Conservation (phyloP, 1,284 basidiomycete species). For the Melampsora larici-populina region DNA sequence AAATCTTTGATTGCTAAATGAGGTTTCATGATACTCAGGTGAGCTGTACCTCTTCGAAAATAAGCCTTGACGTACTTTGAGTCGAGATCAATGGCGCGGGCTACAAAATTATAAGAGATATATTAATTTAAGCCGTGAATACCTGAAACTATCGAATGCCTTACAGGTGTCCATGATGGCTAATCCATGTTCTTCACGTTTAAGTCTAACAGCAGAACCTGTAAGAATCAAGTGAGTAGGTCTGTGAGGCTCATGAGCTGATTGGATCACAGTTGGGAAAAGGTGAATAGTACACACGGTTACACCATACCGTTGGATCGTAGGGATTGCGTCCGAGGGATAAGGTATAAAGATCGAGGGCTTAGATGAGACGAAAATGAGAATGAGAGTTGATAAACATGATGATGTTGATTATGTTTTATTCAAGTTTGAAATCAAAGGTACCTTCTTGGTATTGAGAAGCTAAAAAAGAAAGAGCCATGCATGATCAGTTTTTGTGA, state of each 20-base stretch:
- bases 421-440: neutral
- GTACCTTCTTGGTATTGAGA: conserved; percentile 14
- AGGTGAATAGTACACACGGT: conserved; percentile 44
- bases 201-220: conserved; percentile 58
- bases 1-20: conserved; percentile 80
- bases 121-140: no score
- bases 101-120: neutral
- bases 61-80: conserved; percentile 87
- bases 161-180: conserved; percentile 66
- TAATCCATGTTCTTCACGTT: conserved; percentile 58
- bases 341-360: conserved; percentile 51
- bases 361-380: conserved; percentile 46
- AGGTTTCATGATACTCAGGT: conserved; percentile 82
- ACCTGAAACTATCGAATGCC: conserved; percentile 51
- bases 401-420: conserved; percentile 1
- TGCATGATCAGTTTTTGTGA: neutral
- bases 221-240: neutral
- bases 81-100: conserved; percentile 75
- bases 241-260: conserved; percentile 60
- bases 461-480: conserved; percentile 11
- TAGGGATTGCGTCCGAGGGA: conserved; percentile 52
- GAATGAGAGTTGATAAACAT: conserved; percentile 15
- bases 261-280: conserved; percentile 60
- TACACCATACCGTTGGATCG: conserved; percentile 52
- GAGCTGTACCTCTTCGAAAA: conserved; percentile 79